Evolutionary conservation across 208 protist species (phyloP).

Genomic region (Naegleria lovaniensis): DNA sequence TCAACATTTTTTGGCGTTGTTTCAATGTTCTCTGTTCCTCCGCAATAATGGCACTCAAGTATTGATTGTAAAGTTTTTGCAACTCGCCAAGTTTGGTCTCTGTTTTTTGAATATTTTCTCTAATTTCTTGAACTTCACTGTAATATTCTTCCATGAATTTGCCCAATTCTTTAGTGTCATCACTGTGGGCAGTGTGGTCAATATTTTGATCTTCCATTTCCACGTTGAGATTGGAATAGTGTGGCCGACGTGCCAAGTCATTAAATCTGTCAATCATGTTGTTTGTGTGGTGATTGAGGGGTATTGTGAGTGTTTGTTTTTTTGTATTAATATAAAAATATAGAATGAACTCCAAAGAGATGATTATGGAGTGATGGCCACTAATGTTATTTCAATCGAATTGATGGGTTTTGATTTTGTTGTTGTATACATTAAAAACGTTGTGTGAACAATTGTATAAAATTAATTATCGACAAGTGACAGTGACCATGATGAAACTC

Average conservation of each 20-base stretch:
- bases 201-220: conserved; percentile 1
- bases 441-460: too few species aligned
- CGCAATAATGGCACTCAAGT: neutral
- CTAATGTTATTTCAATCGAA: too few species aligned
- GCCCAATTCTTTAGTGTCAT: neutral
- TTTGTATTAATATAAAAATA: too few species aligned
- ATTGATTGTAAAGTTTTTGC: conserved; percentile 18
- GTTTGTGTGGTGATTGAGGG: too few species aligned
- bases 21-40: conserved; percentile 14
- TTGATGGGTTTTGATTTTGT: too few species aligned
- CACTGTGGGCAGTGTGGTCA: neutral
- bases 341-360: too few species aligned
- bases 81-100: neutral
- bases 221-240: neutral
- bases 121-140: neutral
- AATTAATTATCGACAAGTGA: too few species aligned
- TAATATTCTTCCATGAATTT: conserved; percentile 19
- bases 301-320: too few species aligned
- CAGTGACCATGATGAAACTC: too few species aligned
- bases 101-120: neutral
- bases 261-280: neutral
- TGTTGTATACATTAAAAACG: too few species aligned
- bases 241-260: neutral
- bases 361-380: too few species aligned
- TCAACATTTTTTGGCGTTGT: neutral